A percentile compares a stretch with the other conserved stretches of the same genome.
These are phyloP conservation scores for Boechera stricta DNA, from an alignment of 345 rosid species.

Conservation along the genomic window DNA sequence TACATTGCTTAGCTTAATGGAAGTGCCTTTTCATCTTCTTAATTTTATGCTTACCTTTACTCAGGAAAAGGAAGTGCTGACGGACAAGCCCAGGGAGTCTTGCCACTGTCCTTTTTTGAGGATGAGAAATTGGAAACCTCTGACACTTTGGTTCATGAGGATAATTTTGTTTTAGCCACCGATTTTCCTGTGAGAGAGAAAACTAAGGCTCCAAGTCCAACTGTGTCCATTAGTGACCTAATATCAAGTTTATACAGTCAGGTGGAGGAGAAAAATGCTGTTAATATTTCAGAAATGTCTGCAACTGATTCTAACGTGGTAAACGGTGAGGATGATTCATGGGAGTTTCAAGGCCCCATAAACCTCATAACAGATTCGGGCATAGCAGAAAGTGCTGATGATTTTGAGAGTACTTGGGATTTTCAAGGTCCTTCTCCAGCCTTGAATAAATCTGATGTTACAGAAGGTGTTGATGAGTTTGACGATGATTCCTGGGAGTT, in stretches of 20 bases:
- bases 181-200: constrained; percentile 39
- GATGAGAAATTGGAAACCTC: constrained; percentile 55
- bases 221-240: constrained; percentile 65
- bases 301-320: constrained; percentile 11
- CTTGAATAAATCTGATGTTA: constrained; percentile 40
- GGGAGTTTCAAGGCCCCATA: constrained; percentile 45
- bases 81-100: constrained; percentile 53
- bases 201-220: constrained; percentile 46
- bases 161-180: constrained; percentile 43
- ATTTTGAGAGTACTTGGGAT: constrained; percentile 75
- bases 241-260: constrained; percentile 80
- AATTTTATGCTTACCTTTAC: constrained; percentile 32
- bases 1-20: constrained; percentile 18
- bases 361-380: constrained; percentile 35
- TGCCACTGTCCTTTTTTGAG: constrained; percentile 74
- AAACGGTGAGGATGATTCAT: constrained; percentile 43
- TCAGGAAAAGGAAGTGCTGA: constrained; percentile 50
- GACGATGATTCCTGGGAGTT: constrained; percentile 77
- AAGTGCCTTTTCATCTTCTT: constrained; percentile 11
- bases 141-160: constrained; percentile 51
- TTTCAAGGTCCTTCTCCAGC: constrained; percentile 58
- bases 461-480: constrained; percentile 51
- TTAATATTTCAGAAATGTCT: constrained; percentile 43
- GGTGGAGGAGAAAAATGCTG: constrained; percentile 52
- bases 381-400: constrained; percentile 42